Percentiles rank a stretch among this genome's conserved stretches.
Conservation (phyloP, 2,329 filamentous ascomycete species). For the Epichloe typhina region DNA sequence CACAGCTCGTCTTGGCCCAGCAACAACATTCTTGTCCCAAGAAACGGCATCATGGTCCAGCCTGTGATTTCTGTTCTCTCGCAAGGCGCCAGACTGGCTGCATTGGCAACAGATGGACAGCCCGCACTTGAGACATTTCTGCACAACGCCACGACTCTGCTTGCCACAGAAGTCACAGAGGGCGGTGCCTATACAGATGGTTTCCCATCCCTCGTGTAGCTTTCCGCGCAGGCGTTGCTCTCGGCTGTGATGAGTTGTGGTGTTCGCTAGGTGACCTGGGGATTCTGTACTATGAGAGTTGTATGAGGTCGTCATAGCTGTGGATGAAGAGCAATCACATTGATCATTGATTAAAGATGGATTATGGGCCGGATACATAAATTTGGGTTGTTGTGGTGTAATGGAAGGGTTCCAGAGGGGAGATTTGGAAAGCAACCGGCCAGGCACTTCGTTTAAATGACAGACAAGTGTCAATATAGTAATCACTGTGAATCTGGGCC, state of each 20-base stretch:
- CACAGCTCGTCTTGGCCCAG: background rate
- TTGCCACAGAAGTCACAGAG: conserved; percentile 15
- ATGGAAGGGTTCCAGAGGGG: too few relatives aligned
- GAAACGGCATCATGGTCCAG: conserved; percentile 9
- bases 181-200: conserved; percentile 12
- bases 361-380: too few relatives aligned
- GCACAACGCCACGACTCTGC: conserved; percentile 12
- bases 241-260: background rate
- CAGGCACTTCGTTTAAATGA: background rate
- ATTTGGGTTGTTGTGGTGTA: too few relatives aligned
- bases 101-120: conserved; percentile 13
- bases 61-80: conserved; percentile 9
- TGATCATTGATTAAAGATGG: too few relatives aligned
- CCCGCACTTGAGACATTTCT: conserved; percentile 13
- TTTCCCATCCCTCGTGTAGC: conserved; percentile 11
- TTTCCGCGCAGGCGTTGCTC: conserved; percentile 4
- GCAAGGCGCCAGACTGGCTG: conserved; percentile 7
- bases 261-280: background rate
- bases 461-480: background rate
- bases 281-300: background rate
- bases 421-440: background rate
- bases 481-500: background rate
- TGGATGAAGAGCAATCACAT: too few relatives aligned
- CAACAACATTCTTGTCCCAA: conserved; percentile 7
- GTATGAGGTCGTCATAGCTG: background rate